These are phyloP conservation scores for Candida maris DNA, from an alignment of 805 yeast genomes.

Conservation along the genomic window DNA sequence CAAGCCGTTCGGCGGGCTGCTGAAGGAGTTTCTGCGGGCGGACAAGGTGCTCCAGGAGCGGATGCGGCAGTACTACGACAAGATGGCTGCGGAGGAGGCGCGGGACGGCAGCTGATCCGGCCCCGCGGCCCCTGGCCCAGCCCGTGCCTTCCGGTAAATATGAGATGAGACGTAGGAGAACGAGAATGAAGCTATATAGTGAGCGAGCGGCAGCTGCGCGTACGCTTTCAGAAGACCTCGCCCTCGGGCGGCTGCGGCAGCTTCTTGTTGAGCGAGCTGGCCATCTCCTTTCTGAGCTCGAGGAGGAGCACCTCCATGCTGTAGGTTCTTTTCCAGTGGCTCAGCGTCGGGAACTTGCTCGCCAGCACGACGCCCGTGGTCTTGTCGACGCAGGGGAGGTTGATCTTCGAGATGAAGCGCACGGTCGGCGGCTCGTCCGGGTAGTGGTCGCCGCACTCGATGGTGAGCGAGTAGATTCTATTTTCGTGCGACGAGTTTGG, in stretches of 20 bases:
- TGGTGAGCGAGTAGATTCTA: slow-evolving; percentile 79
- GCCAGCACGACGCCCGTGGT: slow-evolving; percentile 53
- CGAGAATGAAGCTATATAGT: too few species aligned
- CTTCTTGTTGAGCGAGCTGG: slow-evolving; percentile 74
- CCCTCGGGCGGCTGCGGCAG: slow-evolving; percentile 93
- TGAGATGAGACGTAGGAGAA: too few species aligned
- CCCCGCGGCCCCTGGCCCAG: too few species aligned
- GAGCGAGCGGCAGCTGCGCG: too few species aligned
- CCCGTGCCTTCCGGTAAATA: too few species aligned
- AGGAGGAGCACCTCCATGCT: slow-evolving; percentile 91
- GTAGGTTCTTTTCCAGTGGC: slow-evolving; percentile 83
- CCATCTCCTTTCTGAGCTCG: slow-evolving; percentile 90
- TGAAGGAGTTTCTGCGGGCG: slow-evolving; percentile 30
- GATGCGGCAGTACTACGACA: slow-evolving; percentile 28
- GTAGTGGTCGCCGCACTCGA: slow-evolving; percentile 78
- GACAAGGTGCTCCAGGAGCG: slow-evolving; percentile 28
- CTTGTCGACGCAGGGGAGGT: slow-evolving; percentile 84
- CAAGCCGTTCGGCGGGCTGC: slow-evolving; percentile 7
- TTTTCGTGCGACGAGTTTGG: slow-evolving; percentile 83
- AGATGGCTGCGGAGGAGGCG: slow-evolving; percentile 3
- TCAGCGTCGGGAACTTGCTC: slow-evolving; percentile 59
- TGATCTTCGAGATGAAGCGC: slow-evolving; percentile 75
- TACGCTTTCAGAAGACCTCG: slow-evolving; percentile 42
- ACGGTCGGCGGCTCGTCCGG: slow-evolving; percentile 90
- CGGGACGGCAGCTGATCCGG: too few species aligned